Conservation (phyloP, 345 rosid species). For the Acer yangbiense region DNA sequence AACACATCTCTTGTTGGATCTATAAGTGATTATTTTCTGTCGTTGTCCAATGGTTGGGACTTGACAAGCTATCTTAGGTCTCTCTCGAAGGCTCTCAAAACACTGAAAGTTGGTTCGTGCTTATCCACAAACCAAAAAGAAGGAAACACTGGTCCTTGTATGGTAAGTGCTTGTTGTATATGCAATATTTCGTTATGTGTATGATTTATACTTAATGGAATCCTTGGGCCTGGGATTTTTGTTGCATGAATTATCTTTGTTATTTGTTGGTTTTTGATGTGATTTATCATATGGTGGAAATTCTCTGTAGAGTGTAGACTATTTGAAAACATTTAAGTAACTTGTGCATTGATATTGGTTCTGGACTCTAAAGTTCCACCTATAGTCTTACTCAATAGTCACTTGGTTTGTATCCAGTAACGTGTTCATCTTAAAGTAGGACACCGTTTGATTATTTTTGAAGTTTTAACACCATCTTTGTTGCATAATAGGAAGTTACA, state of each 20-base stretch:
- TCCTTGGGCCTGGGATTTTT: not conserved
- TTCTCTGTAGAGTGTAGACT: not conserved
- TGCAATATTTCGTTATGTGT: not conserved
- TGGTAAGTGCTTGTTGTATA: slow-evolving; percentile 51
- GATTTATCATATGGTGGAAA: slow-evolving; percentile 2
- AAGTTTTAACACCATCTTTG: not conserved
- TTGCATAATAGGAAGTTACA: not conserved
- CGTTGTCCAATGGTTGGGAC: slow-evolving; percentile 99
- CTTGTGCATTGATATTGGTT: not conserved
- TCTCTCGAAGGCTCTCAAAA: slow-evolving; percentile 83
- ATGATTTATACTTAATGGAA: not conserved
- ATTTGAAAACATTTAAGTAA: no score
- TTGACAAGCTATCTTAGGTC: slow-evolving; percentile 93
- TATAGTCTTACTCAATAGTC: not conserved
- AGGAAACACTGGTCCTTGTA: slow-evolving; percentile 73
- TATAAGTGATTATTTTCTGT: slow-evolving; percentile 93
- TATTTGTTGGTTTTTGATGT: not conserved
- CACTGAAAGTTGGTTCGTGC: slow-evolving; percentile 68
- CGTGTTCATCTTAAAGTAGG: not conserved
- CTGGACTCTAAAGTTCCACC: not conserved
- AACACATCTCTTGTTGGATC: slow-evolving; percentile 94
- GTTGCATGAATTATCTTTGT: not conserved
- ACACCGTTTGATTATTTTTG: not conserved
- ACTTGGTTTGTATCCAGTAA: not conserved
- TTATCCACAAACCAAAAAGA: slow-evolving; percentile 77